phyloP scores from a whole-genome alignment of 2,329 filamentous ascomycete species.

The Pyricularia pennisetigena region DNA sequence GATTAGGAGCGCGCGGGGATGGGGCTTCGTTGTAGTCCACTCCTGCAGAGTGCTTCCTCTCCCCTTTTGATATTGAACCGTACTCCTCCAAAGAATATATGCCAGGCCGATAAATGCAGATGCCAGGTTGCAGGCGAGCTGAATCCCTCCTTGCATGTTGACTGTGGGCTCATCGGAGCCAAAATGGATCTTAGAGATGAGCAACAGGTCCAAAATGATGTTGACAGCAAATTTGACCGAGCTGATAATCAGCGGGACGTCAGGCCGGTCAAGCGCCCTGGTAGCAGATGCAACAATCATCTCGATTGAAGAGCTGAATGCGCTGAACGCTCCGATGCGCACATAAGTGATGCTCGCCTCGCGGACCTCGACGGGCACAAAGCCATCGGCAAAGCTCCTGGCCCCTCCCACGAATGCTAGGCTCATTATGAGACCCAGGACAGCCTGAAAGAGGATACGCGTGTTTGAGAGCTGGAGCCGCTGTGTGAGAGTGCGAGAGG shows the following conservation, averaged over 20 bases:
- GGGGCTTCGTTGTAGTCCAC: slow-evolving; percentile 20
- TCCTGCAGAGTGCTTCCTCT: slow-evolving; percentile 6
- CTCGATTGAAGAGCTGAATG: slow-evolving; percentile 52
- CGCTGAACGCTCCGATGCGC: slow-evolving; percentile 52
- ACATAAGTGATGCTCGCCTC: slow-evolving; percentile 51
- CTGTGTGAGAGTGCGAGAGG: slow-evolving; percentile 36
- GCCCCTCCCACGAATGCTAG: slow-evolving; percentile 47
- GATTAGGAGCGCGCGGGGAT: slow-evolving; percentile 31
- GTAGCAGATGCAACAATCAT: slow-evolving; percentile 51
- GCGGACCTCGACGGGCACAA: slow-evolving; percentile 52
- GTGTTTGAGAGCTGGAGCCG: slow-evolving; percentile 54
- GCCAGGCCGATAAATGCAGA: slow-evolving; percentile 44
- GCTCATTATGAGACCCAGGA: slow-evolving; percentile 49
- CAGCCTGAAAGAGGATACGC: slow-evolving; percentile 47
- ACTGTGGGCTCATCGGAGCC: slow-evolving; percentile 41
- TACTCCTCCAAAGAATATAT: slow-evolving; percentile 46
- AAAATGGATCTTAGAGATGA: slow-evolving; percentile 58
- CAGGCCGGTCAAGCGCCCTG: slow-evolving; percentile 56
- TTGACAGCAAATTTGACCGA: slow-evolving; percentile 54
- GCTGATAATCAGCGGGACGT: slow-evolving; percentile 59
- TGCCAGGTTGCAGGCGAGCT: slow-evolving; percentile 48
- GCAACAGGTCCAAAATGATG: slow-evolving; percentile 54
- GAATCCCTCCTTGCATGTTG: slow-evolving; percentile 54
- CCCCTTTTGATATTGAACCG: slow-evolving; percentile 7
- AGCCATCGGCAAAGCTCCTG: slow-evolving; percentile 42